These are phyloP conservation scores for Eucalyptus marginata DNA, from an alignment of 345 rosid genomes.

Conservation along the genomic window DNA sequence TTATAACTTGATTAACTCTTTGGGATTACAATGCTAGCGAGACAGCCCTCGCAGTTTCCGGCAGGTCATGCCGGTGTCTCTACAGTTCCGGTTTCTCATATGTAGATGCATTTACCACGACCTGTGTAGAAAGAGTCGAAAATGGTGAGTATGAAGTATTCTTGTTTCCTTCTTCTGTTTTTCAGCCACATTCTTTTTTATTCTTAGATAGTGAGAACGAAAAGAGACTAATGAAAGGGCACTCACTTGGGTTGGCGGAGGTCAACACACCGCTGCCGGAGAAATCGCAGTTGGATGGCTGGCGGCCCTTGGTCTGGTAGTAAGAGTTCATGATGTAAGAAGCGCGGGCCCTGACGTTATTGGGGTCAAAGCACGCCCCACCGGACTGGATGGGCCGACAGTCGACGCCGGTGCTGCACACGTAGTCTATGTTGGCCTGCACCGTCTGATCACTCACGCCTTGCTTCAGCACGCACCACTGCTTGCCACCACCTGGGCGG, in stretches of 20 bases:
- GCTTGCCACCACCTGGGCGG: conserved; percentile 13
- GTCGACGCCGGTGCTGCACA: conserved; percentile 53
- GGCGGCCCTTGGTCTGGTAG: conserved; percentile 34
- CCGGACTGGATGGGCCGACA: conserved; percentile 68
- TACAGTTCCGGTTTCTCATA: not conserved
- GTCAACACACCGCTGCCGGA: conserved; percentile 29
- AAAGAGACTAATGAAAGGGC: not conserved
- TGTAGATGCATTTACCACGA: conserved; percentile 3
- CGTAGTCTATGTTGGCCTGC: conserved; percentile 53
- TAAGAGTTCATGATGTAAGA: conserved; percentile 62
- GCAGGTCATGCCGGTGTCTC: not conserved
- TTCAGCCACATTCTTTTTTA: not conserved
- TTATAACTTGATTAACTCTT: not conserved
- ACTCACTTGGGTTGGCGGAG: conserved; percentile 40
- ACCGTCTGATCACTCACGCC: conserved; percentile 20
- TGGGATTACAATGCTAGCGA: not conserved
- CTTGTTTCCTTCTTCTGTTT: not conserved
- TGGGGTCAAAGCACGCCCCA: conserved; percentile 53
- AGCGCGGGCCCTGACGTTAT: conserved; percentile 38
- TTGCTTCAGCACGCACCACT: conserved; percentile 47
- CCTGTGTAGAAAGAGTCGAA: conserved; percentile 8
- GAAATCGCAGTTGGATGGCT: conserved; percentile 31
- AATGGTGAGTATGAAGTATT: not conserved
- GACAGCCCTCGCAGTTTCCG: not conserved
- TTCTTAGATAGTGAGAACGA: not conserved